Evolutionary conservation across 2,329 filamentous ascomycete genomes (phyloP).

Genomic region (Aspergillus vadensis): DNA sequence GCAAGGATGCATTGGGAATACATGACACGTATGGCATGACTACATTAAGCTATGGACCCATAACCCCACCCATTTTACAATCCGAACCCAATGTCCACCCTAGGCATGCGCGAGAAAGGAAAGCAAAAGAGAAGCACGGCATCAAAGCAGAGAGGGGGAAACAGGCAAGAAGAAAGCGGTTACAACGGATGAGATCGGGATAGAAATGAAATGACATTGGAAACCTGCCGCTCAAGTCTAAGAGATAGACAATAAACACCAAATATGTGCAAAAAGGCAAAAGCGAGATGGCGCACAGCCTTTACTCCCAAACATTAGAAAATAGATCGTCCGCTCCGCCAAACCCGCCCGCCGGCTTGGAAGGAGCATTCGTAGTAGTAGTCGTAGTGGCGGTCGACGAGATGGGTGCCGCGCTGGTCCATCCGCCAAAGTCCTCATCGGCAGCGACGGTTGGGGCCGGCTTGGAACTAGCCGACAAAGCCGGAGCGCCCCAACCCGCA

Average conservation of each 20-base stretch:
- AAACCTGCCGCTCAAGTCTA: conserved; percentile 18
- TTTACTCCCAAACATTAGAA: conserved; percentile 88
- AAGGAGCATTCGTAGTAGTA: conserved; percentile 28
- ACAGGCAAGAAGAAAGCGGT: not conserved
- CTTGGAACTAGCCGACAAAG: conserved; percentile 23
- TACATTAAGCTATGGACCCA: not conserved
- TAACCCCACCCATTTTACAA: conserved; percentile 4
- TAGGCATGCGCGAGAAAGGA: not conserved
- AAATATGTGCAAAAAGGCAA: conserved; percentile 14
- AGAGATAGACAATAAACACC: conserved; percentile 13
- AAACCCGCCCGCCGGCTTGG: conserved; percentile 62
- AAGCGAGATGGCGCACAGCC: conserved; percentile 25
- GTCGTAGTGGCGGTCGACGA: conserved; percentile 49
- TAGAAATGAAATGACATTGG: conserved; percentile 4
- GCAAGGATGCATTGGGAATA: not conserved
- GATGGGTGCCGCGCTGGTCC: conserved; percentile 72
- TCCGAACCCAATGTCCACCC: not conserved
- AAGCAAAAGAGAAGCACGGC: not conserved
- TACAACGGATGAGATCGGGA: not conserved
- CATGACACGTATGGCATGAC: conserved; percentile 4
- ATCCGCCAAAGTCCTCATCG: conserved; percentile 95
- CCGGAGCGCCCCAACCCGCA: conserved; percentile 63
- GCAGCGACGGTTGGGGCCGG: conserved; percentile 69
- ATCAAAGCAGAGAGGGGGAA: not conserved
- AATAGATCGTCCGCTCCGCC: conserved; percentile 79